These are phyloP conservation scores for Agrocybe chaxingu DNA, from an alignment of 768 basidiomycete species.

Conservation along the genomic window DNA sequence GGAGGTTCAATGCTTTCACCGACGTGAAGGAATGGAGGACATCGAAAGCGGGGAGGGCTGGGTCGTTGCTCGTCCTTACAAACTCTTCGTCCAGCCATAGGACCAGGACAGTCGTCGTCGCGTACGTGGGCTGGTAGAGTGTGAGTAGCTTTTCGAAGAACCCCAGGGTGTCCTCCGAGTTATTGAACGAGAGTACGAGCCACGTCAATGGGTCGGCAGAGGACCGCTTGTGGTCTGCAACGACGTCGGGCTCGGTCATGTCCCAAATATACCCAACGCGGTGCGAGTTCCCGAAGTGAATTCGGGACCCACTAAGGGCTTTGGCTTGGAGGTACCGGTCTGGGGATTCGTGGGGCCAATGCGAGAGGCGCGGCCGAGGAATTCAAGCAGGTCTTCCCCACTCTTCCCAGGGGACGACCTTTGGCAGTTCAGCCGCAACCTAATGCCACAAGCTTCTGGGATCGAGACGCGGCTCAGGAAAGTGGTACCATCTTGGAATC, in stretches of 20 bases:
- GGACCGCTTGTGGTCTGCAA: slow-evolving; percentile 13
- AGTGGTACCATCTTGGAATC: slow-evolving; percentile 14
- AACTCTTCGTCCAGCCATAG: slow-evolving; percentile 21
- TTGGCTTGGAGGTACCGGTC: slow-evolving; percentile 22
- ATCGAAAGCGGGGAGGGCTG: slow-evolving; percentile 6
- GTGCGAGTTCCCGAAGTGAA: slow-evolving; percentile 22
- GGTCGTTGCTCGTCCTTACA: neutral
- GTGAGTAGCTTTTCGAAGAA: slow-evolving; percentile 17
- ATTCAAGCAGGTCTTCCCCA: slow-evolving; percentile 9
- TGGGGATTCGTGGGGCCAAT: slow-evolving; percentile 10
- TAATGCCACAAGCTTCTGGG: slow-evolving; percentile 16
- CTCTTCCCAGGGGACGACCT: slow-evolving; percentile 2
- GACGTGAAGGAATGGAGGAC: slow-evolving; percentile 15
- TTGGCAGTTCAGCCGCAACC: slow-evolving; percentile 12
- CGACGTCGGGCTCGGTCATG: slow-evolving; percentile 17
- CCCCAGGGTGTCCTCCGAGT: slow-evolving; percentile 8
- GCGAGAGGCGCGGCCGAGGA: slow-evolving; percentile 17
- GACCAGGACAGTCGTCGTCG: slow-evolving; percentile 16
- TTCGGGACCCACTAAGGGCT: slow-evolving; percentile 18
- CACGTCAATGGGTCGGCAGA: slow-evolving; percentile 18
- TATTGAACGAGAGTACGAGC: slow-evolving; percentile 16
- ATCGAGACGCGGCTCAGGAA: slow-evolving; percentile 16
- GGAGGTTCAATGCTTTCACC: slow-evolving; percentile 14
- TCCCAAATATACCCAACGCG: slow-evolving; percentile 21
- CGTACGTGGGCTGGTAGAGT: slow-evolving; percentile 16